phyloP scores from a whole-genome alignment of 805 yeast genomes.

The Wickerhamomyces bovis region DNA sequence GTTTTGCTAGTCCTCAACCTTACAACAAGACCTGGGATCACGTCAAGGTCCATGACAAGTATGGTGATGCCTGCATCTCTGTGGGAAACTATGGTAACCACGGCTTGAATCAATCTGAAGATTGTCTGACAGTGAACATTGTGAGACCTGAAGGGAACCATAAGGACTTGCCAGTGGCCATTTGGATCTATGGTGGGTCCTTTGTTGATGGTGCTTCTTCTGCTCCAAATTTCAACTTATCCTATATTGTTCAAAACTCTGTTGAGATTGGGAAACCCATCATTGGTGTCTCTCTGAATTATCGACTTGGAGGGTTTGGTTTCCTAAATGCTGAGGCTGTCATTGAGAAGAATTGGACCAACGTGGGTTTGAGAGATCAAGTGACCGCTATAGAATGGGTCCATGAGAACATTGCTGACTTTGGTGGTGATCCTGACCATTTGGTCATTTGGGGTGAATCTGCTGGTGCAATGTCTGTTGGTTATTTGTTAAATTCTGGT shows the following conservation, averaged over 20 bases:
- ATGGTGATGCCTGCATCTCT: conserved; percentile 22
- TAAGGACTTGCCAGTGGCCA: conserved; percentile 24
- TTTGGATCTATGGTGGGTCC: conserved; percentile 35
- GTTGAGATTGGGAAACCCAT: conserved; percentile 18
- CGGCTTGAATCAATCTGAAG: conserved; percentile 20
- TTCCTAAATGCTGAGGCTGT: conserved; percentile 25
- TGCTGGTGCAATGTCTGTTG: conserved; percentile 29
- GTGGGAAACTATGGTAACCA: conserved; percentile 8
- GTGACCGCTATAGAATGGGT: conserved; percentile 31
- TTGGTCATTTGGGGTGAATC: conserved; percentile 34
- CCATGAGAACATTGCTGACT: conserved; percentile 25
- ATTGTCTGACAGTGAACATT: conserved; percentile 26
- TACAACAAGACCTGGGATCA: conserved; percentile 13
- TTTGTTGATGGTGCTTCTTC: conserved; percentile 23
- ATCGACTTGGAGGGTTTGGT: conserved; percentile 33
- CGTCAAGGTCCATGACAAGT: conserved; percentile 14
- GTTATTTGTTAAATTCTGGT: conserved; percentile 8
- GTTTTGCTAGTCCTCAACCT: conserved; percentile 22
- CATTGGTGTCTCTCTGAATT: conserved; percentile 32
- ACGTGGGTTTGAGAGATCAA: conserved; percentile 32
- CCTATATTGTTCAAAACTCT: conserved; percentile 13
- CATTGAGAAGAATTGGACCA: conserved; percentile 21
- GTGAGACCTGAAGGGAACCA: conserved; percentile 17
- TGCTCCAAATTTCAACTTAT: conserved; percentile 13
- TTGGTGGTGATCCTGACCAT: conserved; percentile 32